phyloP scores from a whole-genome alignment of 1,139 yeast species.

The Hansenula lynferdii region DNA sequence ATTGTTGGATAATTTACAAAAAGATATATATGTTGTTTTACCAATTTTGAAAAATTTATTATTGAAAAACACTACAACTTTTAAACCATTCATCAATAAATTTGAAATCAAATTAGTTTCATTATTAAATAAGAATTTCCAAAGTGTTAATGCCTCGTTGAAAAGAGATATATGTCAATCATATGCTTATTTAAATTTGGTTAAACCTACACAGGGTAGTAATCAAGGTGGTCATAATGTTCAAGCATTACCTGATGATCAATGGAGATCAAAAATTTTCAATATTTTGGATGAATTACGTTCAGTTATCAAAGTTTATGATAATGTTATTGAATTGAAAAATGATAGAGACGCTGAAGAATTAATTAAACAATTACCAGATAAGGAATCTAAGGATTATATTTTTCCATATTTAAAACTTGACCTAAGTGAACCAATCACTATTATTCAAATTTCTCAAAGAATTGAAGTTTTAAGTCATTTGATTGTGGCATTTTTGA shows the following conservation, averaged over 20 bases:
- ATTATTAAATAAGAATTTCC: constrained; percentile 31
- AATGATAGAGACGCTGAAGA: constrained; percentile 45
- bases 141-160: constrained; percentile 33
- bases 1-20: constrained; percentile 36
- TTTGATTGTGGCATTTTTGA: constrained; percentile 40
- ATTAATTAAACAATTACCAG: constrained; percentile 33
- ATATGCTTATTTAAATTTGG: constrained; percentile 59
- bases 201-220: constrained; percentile 44
- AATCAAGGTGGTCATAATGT: constrained; percentile 25
- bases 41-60: constrained; percentile 47
- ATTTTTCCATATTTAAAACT: constrained; percentile 45
- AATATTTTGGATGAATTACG: constrained; percentile 41
- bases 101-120: constrained; percentile 42
- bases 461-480: constrained; percentile 43
- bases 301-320: constrained; percentile 48
- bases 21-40: constrained; percentile 35
- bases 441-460: constrained; percentile 45
- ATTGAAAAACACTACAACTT: constrained; percentile 66
- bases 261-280: constrained; percentile 43
- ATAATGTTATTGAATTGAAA: constrained; percentile 50
- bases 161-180: constrained; percentile 41
- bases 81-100: constrained; percentile 71
- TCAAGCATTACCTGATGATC: constrained; percentile 30
- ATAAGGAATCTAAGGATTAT: constrained; percentile 21
- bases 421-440: constrained; percentile 51